Base-by-base conservation (phyloP, 495 filamentous ascomycete species). In the Hapsidospora chrysogenum region DNA sequence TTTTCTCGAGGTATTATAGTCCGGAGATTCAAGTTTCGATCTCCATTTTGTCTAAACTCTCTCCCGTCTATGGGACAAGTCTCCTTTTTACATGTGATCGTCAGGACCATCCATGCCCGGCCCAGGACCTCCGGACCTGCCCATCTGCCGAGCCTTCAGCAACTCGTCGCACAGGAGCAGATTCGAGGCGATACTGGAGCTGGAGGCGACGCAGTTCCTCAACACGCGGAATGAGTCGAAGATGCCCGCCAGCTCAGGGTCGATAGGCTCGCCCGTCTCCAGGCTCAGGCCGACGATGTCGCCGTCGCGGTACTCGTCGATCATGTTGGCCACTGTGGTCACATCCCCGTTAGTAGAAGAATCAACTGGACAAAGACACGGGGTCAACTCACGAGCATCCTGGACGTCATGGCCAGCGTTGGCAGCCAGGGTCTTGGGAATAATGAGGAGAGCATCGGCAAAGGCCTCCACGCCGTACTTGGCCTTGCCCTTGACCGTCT, bases 341-440 rank as follows among this genome's bases (percentile, higher is more conserved):
- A 28, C n/a, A n/a, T 59, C 38, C 55, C 44, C 41, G 35, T 36
- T 36, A 36, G 33, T n/a, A 18, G 11, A 4, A 2, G 9, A 2
- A 17, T n/a, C 21, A 11, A 3, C 18, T 18, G 10, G 3, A 31
- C 3, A 2, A 1, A n/a, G n/a, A n/a, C n/a, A n/a, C n/a, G n/a
- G n/a, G n/a, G 9, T 1, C 4, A 23, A 71, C 78, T 63, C 68
- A 85, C 80, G 57, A 35, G 80, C 71, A 55, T 97, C 89, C 58
- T 96, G 92, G 38, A 97, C 79, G 53, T 97, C 89, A 47, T 92
- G 86, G 38, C 92, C 89, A 29, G 83, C 80, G 51, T 97, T 97
- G 45, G 87, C 85, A 10, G 89, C 89, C 25, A 97, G 70, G 11
- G 85, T 96, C 69, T 97, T 97, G 31, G 89, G 89, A 42, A 97